Conservation (phyloP, 768 basidiomycete species). For the Pulveroboletus frians region DNA sequence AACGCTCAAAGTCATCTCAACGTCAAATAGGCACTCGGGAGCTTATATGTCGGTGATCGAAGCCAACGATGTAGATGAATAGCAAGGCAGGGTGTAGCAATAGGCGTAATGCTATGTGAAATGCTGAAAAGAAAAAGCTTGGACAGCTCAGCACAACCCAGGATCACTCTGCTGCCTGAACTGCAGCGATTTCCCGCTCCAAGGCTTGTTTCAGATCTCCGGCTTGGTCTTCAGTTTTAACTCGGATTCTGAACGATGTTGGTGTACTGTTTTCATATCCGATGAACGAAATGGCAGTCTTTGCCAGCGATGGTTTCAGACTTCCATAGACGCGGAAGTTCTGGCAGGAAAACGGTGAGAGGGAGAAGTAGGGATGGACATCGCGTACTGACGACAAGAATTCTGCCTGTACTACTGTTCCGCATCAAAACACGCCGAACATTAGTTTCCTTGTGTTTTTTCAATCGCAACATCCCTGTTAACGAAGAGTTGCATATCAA, state of each 20-base stretch:
- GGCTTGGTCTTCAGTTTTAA: conserved; percentile 57
- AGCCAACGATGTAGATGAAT: conserved; percentile 4
- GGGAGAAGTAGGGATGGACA: not conserved
- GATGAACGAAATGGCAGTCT: conserved; percentile 57
- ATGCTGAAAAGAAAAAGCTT: conserved; percentile 1
- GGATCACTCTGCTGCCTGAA: conserved; percentile 24
- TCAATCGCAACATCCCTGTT: conserved; percentile 63
- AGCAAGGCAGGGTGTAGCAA: conserved; percentile 22
- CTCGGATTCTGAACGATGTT: conserved; percentile 56
- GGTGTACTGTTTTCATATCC: conserved; percentile 59
- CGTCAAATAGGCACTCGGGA: conserved; percentile 37
- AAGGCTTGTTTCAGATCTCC: conserved; percentile 51
- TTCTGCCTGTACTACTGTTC: conserved; percentile 70
- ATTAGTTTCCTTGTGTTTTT: conserved; percentile 63
- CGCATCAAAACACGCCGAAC: conserved; percentile 61
- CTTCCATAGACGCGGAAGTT: conserved; percentile 67
- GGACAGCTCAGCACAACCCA: not conserved
- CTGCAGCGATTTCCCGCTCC: conserved; percentile 56
- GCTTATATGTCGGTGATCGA: not conserved
- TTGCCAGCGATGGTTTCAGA: conserved; percentile 48
- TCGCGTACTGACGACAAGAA: conserved; percentile 56
- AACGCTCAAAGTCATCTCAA: conserved; percentile 86
- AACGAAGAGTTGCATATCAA: not conserved
- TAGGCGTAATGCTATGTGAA: conserved; percentile 21
- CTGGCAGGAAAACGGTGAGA: conserved; percentile 34